phyloP scores from a whole-genome alignment of 192 early-diverging fungal genomes.

The Haplosporangium gracile region DNA sequence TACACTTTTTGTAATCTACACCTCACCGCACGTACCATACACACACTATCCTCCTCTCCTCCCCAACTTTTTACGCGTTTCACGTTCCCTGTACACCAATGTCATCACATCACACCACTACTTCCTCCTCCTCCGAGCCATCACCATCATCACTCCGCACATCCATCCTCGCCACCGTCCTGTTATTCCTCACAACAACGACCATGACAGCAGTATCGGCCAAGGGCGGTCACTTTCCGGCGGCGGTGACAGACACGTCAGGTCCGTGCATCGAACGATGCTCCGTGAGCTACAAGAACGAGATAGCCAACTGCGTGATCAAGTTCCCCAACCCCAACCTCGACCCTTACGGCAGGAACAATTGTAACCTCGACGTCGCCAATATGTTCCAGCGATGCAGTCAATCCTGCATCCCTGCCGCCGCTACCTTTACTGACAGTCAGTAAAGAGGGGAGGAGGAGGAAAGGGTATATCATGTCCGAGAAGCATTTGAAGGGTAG shows the following conservation, averaged over 20 bases:
- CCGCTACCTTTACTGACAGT: not conserved
- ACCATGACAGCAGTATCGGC: not conserved
- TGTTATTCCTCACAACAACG: not conserved
- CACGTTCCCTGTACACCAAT: not conserved
- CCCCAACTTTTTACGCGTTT: not conserved
- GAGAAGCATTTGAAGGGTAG: no score
- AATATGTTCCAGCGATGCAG: not conserved
- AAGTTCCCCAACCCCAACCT: not conserved
- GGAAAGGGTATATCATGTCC: not conserved
- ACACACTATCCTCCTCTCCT: not conserved
- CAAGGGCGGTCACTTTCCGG: not conserved
- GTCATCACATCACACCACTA: not conserved
- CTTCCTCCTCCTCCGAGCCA: not conserved
- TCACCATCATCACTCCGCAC: no score
- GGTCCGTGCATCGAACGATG: not conserved
- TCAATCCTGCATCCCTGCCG: not conserved
- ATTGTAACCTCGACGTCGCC: not conserved
- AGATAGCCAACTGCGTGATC: not conserved
- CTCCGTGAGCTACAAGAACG: not conserved
- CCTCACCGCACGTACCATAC: no score
- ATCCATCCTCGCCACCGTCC: not conserved
- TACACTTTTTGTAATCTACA: not conserved
- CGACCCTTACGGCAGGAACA: not conserved
- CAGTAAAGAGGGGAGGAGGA: not conserved
- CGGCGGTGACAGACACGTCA: not conserved